Percentiles rank a stretch among this genome's conserved stretches.
Evolutionary conservation across 116 monocot species (phyloP).

Genomic region (Iris pallida): DNA sequence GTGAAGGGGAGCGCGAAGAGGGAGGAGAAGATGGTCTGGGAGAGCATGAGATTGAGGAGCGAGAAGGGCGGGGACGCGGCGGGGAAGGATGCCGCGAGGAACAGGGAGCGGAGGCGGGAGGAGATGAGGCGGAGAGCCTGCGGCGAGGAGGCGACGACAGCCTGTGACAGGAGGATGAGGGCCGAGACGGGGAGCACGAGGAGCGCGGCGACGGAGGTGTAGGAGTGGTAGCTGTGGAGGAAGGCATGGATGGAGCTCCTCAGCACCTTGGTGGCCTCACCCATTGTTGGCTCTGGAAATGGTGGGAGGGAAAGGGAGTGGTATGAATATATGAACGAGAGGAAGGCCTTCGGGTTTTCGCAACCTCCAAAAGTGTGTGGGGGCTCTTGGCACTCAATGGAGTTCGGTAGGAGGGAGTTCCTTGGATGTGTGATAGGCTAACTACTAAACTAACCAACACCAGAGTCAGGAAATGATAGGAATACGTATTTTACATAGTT

Average conservation of each 20-base stretch:
- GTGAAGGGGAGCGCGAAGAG: constrained; percentile 56
- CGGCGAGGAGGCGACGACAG: constrained; percentile 33
- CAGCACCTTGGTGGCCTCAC: constrained; percentile 28
- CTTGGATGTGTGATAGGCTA: neutral
- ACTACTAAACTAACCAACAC: no score
- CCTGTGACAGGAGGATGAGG: constrained; percentile 41
- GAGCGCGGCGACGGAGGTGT: constrained; percentile 36
- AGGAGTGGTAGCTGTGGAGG: constrained; percentile 40
- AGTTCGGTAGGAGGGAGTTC: constrained; percentile 13
- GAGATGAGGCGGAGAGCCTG: constrained; percentile 25
- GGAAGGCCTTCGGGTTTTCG: no score
- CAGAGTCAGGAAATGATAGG: no score
- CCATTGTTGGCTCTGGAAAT: constrained; percentile 21
- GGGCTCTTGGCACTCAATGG: neutral
- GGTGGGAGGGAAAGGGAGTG: neutral
- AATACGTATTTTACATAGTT: no score
- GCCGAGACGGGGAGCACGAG: constrained; percentile 42
- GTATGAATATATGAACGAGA: neutral
- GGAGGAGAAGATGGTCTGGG: constrained; percentile 61
- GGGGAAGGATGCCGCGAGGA: constrained; percentile 61
- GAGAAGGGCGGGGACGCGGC: constrained; percentile 32
- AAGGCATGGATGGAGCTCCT: constrained; percentile 47
- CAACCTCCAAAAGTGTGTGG: neutral
- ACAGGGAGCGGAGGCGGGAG: constrained; percentile 38
- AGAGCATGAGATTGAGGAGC: constrained; percentile 53